These are phyloP conservation scores for Tolypocladium amazonense DNA, from an alignment of 2,329 filamentous ascomycete species.

Conservation along the genomic window DNA sequence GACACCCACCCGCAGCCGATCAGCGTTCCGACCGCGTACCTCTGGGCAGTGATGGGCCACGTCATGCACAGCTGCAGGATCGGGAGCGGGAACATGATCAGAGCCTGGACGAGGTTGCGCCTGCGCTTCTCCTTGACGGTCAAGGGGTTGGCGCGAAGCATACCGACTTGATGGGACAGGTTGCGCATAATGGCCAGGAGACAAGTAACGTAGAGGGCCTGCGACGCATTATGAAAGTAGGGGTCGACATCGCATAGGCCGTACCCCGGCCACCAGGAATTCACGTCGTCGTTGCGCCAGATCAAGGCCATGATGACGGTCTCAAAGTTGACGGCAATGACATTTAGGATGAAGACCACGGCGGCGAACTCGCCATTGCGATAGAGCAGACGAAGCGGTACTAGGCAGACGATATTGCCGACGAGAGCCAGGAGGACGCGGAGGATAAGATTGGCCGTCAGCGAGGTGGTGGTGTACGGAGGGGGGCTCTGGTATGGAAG, in stretches of 20 bases:
- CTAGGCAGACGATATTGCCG: conserved; percentile 34
- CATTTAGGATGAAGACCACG: conserved; percentile 34
- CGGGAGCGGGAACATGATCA: conserved; percentile 45
- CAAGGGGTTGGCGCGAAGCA: conserved; percentile 29
- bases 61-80: conserved; percentile 37
- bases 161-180: conserved; percentile 37
- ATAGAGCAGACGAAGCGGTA: conserved; percentile 40
- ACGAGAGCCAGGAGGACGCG: conserved; percentile 36
- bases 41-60: conserved; percentile 33
- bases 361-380: conserved; percentile 45
- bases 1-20: conserved; percentile 37
- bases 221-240: conserved; percentile 34
- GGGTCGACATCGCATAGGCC: conserved; percentile 44
- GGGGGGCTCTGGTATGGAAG: background rate
- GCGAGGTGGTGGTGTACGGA: conserved; percentile 16
- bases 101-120: conserved; percentile 33
- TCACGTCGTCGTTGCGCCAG: conserved; percentile 41
- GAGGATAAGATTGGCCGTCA: conserved; percentile 34
- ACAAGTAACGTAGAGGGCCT: conserved; percentile 37
- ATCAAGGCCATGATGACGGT: conserved; percentile 39
- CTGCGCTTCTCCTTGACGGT: conserved; percentile 28
- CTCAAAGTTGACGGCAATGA: conserved; percentile 35
- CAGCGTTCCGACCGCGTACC: conserved; percentile 39
- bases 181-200: conserved; percentile 45
- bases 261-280: conserved; percentile 38